Base-by-base conservation (phyloP, 352 stramenopile species). In the Phytophthora sojae region DNA sequence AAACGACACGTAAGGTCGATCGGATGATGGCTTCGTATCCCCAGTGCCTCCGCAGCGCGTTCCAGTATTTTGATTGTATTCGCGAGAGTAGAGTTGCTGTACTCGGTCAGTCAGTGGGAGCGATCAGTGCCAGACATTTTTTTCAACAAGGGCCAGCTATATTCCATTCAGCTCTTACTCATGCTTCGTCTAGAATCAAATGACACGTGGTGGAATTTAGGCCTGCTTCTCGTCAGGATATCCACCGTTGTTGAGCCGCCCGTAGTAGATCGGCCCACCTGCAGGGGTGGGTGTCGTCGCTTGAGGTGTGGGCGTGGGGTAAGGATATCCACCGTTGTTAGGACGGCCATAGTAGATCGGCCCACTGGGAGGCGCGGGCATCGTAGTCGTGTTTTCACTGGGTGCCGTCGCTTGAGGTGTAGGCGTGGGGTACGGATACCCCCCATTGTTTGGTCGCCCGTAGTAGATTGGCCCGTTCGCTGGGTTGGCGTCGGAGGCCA, bases 261-360 rank as follows among this genome's bases (percentile, higher is more conserved):
- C 63, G 19, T 65, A 55, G 55, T 70, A 70, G 50, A 66, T 56
- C 6, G 26, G 56, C 5, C 30, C 37, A n/a, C 37, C 61, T 6
- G 51, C 21, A 21, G 21, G 21, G 21, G 21, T 21, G 3, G 61
- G 49, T 6, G 30, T 47, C 42, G 52, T 37, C 4, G 21, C 21
- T 42, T 60, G 19, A 44, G 57, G 51, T 7, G 62, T 21, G 2
- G 64, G n/a, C 39, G 64, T 35, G 23, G 52, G 29, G 61, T 69
- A 69, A 26, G 61, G 51, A 67, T 67, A 67, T n/a, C 61, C 61
- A 1, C 61, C 61, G n/a, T 67, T 67, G 51, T 67, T 67, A 14
- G 51, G 61, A 4, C 61, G 35, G 49, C 61, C 61, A 15, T 67
- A 61, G 39, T 67, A 67, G 26, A 67, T 67, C 12, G 29, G 57